Evolutionary conservation across 805 yeast genomes (phyloP).

Genomic region (Maudiozyma bulderi): DNA sequence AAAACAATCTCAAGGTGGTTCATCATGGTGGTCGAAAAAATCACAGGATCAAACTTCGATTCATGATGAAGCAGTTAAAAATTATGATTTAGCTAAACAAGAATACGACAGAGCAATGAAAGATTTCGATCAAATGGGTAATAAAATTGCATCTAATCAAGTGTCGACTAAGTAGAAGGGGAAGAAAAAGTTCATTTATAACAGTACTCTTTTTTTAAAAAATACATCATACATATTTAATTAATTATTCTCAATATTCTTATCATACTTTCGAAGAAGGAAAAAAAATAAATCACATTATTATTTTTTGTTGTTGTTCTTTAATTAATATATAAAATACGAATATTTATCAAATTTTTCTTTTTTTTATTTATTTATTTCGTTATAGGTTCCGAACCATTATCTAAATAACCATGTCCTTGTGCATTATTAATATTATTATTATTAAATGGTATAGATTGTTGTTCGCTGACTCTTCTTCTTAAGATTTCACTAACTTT

Average conservation of each 20-base stretch:
- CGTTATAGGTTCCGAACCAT: not conserved
- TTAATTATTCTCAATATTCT: no score
- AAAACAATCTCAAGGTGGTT: not conserved
- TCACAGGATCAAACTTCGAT: not conserved
- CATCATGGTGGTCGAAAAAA: not conserved
- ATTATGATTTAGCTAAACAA: slow-evolving; percentile 1
- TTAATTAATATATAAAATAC: not conserved
- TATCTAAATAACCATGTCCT: not conserved
- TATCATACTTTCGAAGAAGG: no score
- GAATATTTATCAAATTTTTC: not conserved
- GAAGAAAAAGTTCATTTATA: not conserved
- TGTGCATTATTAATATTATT: not conserved
- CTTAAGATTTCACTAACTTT: slow-evolving; percentile 19
- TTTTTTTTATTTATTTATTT: not conserved
- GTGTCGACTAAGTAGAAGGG: not conserved
- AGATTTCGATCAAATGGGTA: not conserved
- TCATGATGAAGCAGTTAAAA: not conserved
- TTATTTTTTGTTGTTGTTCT: not conserved
- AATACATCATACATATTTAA: no score
- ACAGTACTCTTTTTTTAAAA: not conserved
- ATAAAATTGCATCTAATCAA: not conserved
- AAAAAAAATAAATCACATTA: no score
- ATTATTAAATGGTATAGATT: not conserved
- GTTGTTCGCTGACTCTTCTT: slow-evolving; percentile 11
- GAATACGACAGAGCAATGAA: not conserved